Evolutionary conservation across 768 basidiomycete genomes (phyloP).

Genomic region (Tephrocybe sp.): DNA sequence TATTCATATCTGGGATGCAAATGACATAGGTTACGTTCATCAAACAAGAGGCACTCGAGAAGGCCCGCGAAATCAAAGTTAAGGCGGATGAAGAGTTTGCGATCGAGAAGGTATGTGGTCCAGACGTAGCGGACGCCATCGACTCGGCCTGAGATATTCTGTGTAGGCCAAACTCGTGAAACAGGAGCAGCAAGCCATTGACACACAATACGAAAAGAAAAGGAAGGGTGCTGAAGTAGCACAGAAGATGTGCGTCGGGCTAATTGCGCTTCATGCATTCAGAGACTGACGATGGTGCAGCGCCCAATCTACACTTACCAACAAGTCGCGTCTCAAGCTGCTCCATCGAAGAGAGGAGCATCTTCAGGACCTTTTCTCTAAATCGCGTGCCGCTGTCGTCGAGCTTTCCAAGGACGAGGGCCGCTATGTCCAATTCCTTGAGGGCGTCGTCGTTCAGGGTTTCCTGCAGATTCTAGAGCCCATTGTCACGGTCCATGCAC

Average conservation of each 20-base stretch:
- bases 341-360: conserved; percentile 92
- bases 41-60: conserved; percentile 97
- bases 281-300: conserved; percentile 36
- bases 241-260: conserved; percentile 83
- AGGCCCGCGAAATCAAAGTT: conserved; percentile 93
- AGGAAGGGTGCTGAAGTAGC: conserved; percentile 90
- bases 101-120: conserved; percentile 80
- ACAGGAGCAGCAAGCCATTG: conserved; percentile 93
- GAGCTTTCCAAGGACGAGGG: conserved; percentile 63
- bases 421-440: conserved; percentile 79
- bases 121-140: not conserved
- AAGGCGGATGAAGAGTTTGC: conserved; percentile 99
- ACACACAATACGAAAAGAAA: conserved; percentile 94
- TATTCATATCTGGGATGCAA: not conserved
- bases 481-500: conserved; percentile 61
- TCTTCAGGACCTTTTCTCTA: conserved; percentile 82
- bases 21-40: conserved; percentile 86
- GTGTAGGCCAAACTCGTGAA: conserved; percentile 92
- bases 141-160: not conserved
- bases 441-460: conserved; percentile 84
- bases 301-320: conserved; percentile 93
- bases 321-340: conserved; percentile 90
- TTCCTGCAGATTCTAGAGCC: conserved; percentile 83
- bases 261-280: conserved; percentile 1
- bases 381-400: conserved; percentile 63